Conservation (phyloP, 495 filamentous ascomycete genomes). For the Podospora australis region DNA sequence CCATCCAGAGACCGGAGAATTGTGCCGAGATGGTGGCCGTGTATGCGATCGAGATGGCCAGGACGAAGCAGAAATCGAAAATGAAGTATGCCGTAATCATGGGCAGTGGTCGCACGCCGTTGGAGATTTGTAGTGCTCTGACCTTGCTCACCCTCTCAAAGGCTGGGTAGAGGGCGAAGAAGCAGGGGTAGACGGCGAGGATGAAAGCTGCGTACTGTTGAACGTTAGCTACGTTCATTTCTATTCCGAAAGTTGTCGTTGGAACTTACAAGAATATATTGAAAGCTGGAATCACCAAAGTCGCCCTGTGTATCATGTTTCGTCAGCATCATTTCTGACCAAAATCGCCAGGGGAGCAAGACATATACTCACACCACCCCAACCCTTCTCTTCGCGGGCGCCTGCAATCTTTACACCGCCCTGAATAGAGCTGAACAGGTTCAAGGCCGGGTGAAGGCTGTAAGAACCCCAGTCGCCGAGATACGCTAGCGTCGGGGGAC, state of each 20-base stretch:
- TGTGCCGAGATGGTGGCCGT: conserved; percentile 49
- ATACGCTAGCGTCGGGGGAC: background rate
- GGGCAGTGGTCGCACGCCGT: conserved; percentile 62
- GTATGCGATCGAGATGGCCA: conserved; percentile 57
- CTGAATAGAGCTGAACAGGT: background rate
- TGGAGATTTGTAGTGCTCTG: conserved; percentile 73
- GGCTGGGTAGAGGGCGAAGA: conserved; percentile 79
- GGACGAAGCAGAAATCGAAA: conserved; percentile 66
- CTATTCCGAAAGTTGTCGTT: too few species aligned
- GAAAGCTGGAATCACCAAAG: conserved; percentile 18
- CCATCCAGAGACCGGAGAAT: conserved; percentile 57
- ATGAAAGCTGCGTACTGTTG: conserved; percentile 75
- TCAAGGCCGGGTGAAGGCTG: background rate
- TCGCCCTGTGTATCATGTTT: background rate
- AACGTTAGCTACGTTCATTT: too few species aligned
- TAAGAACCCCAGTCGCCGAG: too few species aligned
- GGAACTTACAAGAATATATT: conserved; percentile 62
- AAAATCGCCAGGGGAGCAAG: background rate
- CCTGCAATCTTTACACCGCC: background rate
- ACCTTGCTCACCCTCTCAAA: conserved; percentile 66
- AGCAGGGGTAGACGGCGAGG: conserved; percentile 66
- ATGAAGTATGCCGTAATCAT: conserved; percentile 68
- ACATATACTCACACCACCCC: too few species aligned
- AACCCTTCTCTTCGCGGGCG: too few species aligned
- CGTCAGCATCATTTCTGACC: background rate